Evolutionary conservation across 257 asterid species (phyloP).

Genomic region (Salvia miltiorrhiza): DNA sequence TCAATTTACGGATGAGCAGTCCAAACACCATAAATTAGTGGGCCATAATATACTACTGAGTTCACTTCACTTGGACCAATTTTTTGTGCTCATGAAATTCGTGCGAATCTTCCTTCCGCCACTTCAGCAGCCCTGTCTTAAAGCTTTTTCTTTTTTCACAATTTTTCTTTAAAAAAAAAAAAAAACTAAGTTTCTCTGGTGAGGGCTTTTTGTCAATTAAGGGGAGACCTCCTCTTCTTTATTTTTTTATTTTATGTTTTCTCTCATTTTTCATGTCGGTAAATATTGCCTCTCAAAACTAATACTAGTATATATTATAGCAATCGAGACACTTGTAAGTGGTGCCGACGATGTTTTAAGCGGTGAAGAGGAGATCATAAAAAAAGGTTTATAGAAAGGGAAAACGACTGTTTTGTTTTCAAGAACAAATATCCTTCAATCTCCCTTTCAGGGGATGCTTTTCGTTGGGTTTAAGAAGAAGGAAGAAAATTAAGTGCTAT

Average conservation of each 20-base stretch:
- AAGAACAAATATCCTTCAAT: no score
- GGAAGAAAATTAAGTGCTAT: no score
- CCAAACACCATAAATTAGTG: neutral
- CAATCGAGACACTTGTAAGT: neutral
- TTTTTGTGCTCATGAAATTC: neutral
- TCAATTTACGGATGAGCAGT: constrained; percentile 9
- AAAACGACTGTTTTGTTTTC: no score
- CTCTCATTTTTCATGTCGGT: constrained; percentile 8
- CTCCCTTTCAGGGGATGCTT: no score
- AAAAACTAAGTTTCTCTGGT: no score
- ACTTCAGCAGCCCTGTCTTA: neutral
- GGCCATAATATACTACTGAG: neutral
- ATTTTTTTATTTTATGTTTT: neutral
- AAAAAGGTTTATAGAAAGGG: no score
- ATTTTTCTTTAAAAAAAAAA: no score
- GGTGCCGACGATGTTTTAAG: neutral
- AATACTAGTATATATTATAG: neutral
- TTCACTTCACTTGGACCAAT: constrained; percentile 29
- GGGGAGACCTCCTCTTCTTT: neutral
- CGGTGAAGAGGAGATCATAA: neutral
- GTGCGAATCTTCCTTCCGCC: constrained; percentile 17
- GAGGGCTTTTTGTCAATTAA: no score
- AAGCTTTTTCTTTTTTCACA: no score
- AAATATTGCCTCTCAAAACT: neutral
- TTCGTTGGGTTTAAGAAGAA: no score